These are phyloP conservation scores for Fragosphaeria purpurea DNA, from an alignment of 2,329 filamentous ascomycete species.

Conservation along the genomic window DNA sequence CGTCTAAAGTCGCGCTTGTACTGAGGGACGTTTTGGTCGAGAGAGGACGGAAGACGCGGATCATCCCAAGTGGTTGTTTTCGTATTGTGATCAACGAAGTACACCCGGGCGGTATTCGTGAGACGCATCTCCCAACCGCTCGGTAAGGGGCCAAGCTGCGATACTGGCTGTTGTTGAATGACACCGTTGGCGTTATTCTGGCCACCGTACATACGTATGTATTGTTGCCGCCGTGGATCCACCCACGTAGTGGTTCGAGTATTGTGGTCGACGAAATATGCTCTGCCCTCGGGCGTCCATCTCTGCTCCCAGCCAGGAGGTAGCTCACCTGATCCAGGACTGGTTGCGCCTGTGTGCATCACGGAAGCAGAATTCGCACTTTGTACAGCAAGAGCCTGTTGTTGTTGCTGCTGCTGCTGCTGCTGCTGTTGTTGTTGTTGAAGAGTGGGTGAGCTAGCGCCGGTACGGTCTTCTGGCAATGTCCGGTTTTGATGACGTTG, in stretches of 20 bases:
- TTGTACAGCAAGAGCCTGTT: slow-evolving; percentile 32
- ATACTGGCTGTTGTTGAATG: slow-evolving; percentile 95
- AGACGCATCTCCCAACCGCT: slow-evolving; percentile 99
- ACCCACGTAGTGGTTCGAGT: slow-evolving; percentile 98
- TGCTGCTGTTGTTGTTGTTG: slow-evolving; percentile 42
- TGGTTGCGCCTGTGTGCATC: slow-evolving; percentile 93
- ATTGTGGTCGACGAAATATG: slow-evolving; percentile 98
- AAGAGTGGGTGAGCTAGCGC: slow-evolving; percentile 79
- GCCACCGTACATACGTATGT: slow-evolving; percentile 92
- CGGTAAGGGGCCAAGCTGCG: slow-evolving; percentile 85
- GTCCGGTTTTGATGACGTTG: slow-evolving; percentile 92
- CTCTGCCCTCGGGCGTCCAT: slow-evolving; percentile 85
- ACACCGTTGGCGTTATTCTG: slow-evolving; percentile 76
- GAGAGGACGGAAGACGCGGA: slow-evolving; percentile 82
- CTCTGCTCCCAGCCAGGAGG: slow-evolving; percentile 95
- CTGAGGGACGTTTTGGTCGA: slow-evolving; percentile 97
- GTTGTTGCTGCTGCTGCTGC: slow-evolving; percentile 29
- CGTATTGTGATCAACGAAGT: slow-evolving; percentile 99
- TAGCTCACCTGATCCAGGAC: slow-evolving; percentile 86
- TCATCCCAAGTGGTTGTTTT: slow-evolving; percentile 99
- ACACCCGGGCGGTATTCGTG: slow-evolving; percentile 93
- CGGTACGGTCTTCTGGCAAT: slow-evolving; percentile 88
- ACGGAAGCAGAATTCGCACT: slow-evolving; percentile 59
- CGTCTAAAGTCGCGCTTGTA: slow-evolving; percentile 98
- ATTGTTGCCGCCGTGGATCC: slow-evolving; percentile 91